These are phyloP conservation scores for Vaccinium vitisidaea DNA, from an alignment of 148 eudicot species.

Conservation along the genomic window DNA sequence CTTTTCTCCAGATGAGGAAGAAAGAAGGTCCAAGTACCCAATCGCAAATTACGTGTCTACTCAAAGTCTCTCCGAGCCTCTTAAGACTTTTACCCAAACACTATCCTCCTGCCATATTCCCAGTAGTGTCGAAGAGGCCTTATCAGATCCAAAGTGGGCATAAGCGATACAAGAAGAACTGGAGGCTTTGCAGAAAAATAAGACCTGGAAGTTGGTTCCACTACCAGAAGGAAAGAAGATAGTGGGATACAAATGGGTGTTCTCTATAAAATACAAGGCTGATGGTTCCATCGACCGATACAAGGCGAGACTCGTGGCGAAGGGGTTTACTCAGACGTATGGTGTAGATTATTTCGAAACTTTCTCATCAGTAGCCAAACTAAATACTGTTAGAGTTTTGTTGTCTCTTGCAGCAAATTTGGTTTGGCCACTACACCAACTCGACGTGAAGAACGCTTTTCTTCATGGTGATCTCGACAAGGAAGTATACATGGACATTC, in stretches of 20 bases:
- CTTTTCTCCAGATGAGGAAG: no score
- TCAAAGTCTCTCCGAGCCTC: background rate
- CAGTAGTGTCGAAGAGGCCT: background rate
- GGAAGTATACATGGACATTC: background rate
- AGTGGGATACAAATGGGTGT: background rate
- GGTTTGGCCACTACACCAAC: background rate
- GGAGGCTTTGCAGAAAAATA: background rate
- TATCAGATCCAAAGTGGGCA: background rate
- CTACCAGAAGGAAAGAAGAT: background rate
- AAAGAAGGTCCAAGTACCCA: no score
- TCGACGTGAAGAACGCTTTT: background rate
- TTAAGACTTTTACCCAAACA: background rate
- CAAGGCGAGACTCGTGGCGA: background rate
- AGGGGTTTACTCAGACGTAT: background rate
- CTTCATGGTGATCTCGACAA: no score
- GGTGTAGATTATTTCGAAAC: background rate
- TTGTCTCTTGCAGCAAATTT: constrained; percentile 7
- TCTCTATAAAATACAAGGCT: no score
- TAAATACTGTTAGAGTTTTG: background rate
- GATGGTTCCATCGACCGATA: background rate
- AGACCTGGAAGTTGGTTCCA: background rate
- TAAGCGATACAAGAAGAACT: background rate
- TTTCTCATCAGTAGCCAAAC: background rate
- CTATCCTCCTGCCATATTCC: background rate
- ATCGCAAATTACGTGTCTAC: constrained; percentile 8